Evolutionary conservation across 225 moss, liverwort and hornwort genomes (phyloP).

Genomic region (Thuidium tamariscinum): DNA sequence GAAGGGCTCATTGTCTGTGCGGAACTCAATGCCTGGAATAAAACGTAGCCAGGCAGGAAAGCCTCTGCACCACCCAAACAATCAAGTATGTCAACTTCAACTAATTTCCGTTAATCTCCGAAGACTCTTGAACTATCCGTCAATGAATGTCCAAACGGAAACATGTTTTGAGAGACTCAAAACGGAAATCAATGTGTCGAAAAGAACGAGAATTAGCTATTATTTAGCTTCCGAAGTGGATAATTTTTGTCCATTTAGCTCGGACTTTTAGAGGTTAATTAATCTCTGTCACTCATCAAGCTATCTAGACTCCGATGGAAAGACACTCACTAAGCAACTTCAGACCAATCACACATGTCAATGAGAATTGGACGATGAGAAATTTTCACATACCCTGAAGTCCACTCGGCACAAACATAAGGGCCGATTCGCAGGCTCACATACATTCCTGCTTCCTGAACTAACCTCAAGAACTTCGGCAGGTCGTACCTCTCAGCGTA

Average conservation of each 20-base stretch:
- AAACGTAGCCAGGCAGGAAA: conserved; percentile 54
- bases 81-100: neutral
- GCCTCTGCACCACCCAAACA: neutral
- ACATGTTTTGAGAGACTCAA: no score
- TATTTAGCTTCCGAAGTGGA: neutral
- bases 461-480: conserved; percentile 57
- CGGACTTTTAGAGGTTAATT: neutral
- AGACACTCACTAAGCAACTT: neutral
- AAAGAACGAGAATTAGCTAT: neutral
- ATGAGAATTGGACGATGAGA: neutral
- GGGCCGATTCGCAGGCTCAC: conserved; percentile 77
- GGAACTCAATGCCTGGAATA: conserved; percentile 62
- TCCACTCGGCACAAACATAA: conserved; percentile 85
- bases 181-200: neutral
- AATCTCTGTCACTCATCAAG: neutral
- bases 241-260: neutral
- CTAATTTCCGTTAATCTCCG: neutral
- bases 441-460: conserved; percentile 57
- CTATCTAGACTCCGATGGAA: neutral
- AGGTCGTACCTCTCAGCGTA: conserved; percentile 58
- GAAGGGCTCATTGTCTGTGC: conserved; percentile 73
- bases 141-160: neutral
- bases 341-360: neutral
- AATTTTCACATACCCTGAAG: conserved; percentile 36
- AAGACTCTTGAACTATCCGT: neutral